These are phyloP conservation scores for Bipolaris victoriae DNA, from an alignment of 2,329 filamentous ascomycete genomes.

Conservation along the genomic window DNA sequence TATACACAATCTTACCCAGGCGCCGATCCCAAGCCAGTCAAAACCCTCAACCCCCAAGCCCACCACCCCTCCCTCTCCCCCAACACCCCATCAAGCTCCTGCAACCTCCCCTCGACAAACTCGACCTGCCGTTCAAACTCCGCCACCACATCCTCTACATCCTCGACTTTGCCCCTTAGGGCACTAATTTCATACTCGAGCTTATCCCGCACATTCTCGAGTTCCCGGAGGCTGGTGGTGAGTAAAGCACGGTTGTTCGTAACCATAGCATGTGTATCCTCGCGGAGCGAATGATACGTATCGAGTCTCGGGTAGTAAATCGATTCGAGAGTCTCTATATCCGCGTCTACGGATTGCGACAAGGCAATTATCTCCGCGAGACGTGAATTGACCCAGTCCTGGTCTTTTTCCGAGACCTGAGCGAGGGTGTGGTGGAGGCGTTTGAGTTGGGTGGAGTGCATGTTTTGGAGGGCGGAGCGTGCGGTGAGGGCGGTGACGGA, in stretches of 20 bases:
- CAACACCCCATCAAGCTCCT: slow-evolving; percentile 65
- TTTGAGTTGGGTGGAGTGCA: slow-evolving; percentile 62
- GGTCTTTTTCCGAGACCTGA: slow-evolving; percentile 60
- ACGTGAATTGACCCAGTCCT: slow-evolving; percentile 67
- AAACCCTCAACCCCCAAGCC: slow-evolving; percentile 33
- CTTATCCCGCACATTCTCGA: slow-evolving; percentile 81
- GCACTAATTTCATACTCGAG: slow-evolving; percentile 90
- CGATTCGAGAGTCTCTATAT: slow-evolving; percentile 68
- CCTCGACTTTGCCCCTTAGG: slow-evolving; percentile 78
- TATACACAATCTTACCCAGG: neutral
- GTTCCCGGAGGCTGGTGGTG: slow-evolving; percentile 74
- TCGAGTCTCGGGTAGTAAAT: slow-evolving; percentile 75
- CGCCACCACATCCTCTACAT: slow-evolving; percentile 81
- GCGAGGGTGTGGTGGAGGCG: slow-evolving; percentile 69
- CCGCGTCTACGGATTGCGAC: slow-evolving; percentile 64
- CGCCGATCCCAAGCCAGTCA: slow-evolving; percentile 4
- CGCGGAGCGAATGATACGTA: slow-evolving; percentile 70
- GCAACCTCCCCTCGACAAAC: slow-evolving; percentile 51
- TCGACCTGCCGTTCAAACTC: slow-evolving; percentile 75
- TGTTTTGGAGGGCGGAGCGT: slow-evolving; percentile 45
- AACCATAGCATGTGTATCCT: slow-evolving; percentile 71
- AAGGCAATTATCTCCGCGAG: slow-evolving; percentile 64
- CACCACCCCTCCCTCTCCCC: slow-evolving; percentile 45
- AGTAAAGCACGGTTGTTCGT: slow-evolving; percentile 71
- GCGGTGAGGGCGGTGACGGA: slow-evolving; percentile 40